Conservation (phyloP, 2,329 filamentous ascomycete species). For the Penicillium sp. region DNA sequence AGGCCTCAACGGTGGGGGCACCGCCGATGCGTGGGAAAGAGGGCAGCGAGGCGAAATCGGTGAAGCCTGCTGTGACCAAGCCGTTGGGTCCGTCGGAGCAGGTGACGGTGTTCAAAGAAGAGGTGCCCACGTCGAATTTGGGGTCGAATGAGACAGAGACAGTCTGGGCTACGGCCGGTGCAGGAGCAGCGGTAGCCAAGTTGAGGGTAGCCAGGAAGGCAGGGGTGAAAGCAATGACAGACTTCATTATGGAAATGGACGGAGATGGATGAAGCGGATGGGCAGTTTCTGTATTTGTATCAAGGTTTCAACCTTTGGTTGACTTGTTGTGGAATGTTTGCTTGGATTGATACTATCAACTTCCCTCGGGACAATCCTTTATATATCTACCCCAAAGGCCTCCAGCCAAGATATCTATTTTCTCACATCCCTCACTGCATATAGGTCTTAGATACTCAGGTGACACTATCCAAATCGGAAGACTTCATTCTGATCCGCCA, state of each 20-base stretch:
- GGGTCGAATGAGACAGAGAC: constrained; percentile 68
- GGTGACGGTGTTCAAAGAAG: constrained; percentile 56
- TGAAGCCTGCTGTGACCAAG: constrained; percentile 33
- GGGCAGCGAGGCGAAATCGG: constrained; percentile 47
- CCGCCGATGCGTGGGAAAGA: constrained; percentile 54
- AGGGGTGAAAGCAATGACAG: constrained; percentile 17
- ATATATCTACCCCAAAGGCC: constrained; percentile 15
- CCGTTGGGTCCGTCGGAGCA: constrained; percentile 42
- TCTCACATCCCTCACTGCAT: constrained; percentile 1
- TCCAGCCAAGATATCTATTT: constrained; percentile 12
- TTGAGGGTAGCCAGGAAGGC: constrained; percentile 24
- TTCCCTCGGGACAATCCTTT: not conserved
- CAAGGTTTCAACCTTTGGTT: not conserved
- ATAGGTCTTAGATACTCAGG: constrained; percentile 18
- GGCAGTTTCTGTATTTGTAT: not conserved
- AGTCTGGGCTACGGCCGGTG: constrained; percentile 16
- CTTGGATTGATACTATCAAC: not conserved
- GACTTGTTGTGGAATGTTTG: not conserved
- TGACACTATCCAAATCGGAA: constrained; percentile 5
- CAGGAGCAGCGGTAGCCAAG: constrained; percentile 26
- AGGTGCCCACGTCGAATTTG: constrained; percentile 64
- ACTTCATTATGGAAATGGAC: constrained; percentile 26
- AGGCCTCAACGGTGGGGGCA: constrained; percentile 49
- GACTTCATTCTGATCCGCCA: not conserved
- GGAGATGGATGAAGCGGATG: not conserved